Evolutionary conservation across 208 protist genomes (phyloP).

Genomic region (Polymyxa betae): DNA sequence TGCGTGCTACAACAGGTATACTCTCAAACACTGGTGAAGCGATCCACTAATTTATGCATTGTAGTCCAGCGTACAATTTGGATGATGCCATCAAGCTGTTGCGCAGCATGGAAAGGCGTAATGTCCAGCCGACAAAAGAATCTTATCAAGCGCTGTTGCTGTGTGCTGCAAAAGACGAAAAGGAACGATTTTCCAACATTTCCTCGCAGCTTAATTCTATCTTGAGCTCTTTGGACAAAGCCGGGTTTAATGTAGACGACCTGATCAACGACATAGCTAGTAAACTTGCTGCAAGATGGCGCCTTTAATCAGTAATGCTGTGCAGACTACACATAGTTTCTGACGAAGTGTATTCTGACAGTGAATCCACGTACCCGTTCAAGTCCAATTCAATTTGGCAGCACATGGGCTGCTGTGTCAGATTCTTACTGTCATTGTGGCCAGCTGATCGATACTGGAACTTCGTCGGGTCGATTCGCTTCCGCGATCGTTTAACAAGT

Average conservation of each 20-base stretch:
- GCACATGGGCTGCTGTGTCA: too few relatives aligned
- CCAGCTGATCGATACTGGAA: too few relatives aligned
- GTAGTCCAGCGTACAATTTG: neutral
- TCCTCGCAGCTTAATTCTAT: neutral
- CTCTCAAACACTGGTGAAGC: neutral
- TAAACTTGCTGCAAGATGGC: constrained; percentile 16
- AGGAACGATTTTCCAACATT: neutral
- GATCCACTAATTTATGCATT: neutral
- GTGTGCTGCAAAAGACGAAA: neutral
- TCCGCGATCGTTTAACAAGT: too few relatives aligned
- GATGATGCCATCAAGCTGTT: neutral
- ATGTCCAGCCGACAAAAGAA: neutral
- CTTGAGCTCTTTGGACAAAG: neutral
- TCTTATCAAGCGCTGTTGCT: constrained; percentile 12
- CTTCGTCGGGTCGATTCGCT: too few relatives aligned
- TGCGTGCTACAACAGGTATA: constrained; percentile 38
- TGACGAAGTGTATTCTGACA: too few relatives aligned
- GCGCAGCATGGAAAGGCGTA: neutral
- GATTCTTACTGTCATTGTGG: too few relatives aligned
- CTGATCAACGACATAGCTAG: constrained; percentile 5
- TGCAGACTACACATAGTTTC: too few relatives aligned
- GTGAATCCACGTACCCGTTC: too few relatives aligned
- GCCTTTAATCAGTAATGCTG: neutral
- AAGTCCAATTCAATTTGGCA: too few relatives aligned
- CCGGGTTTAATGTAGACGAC: constrained; percentile 23